These are phyloP conservation scores for Orbilia javanica DNA, from an alignment of 2,329 filamentous ascomycete species.

Conservation along the genomic window DNA sequence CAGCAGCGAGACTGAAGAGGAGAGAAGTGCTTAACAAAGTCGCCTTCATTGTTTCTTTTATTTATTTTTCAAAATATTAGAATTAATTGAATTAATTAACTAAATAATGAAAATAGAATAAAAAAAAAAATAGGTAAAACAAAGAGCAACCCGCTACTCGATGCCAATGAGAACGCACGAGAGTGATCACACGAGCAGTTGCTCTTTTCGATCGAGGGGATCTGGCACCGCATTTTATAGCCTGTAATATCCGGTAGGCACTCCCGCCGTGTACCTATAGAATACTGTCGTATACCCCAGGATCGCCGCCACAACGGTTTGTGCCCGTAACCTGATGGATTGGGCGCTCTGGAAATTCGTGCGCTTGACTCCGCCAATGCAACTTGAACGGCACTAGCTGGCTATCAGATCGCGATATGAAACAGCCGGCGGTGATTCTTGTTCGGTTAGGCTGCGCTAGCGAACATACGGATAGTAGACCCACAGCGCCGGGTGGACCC, in stretches of 20 bases:
- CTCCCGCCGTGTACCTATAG: no score
- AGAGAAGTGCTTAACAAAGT: not conserved
- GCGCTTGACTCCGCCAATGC: no score
- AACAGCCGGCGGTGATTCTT: not conserved
- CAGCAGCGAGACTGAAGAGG: not conserved
- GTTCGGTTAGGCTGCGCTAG: conserved; percentile 11
- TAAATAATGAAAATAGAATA: no score
- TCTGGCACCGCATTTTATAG: not conserved
- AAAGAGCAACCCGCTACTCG: not conserved
- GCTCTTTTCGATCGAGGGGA: not conserved
- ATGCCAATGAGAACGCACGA: not conserved
- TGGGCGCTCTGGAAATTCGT: no score
- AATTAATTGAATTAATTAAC: no score
- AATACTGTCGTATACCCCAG: no score
- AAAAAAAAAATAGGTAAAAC: not conserved
- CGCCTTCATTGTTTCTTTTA: not conserved
- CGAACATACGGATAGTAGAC: conserved; percentile 1
- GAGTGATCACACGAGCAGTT: not conserved
- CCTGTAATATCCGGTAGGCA: not conserved
- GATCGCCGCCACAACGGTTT: not conserved
- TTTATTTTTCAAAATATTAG: no score
- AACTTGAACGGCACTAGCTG: not conserved
- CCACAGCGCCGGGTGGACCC: not conserved
- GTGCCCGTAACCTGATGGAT: not conserved
- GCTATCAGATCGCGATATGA: not conserved